These are phyloP conservation scores for Mortierella hygrophila DNA, from an alignment of 192 early-diverging fungal genomes.

Conservation along the genomic window DNA sequence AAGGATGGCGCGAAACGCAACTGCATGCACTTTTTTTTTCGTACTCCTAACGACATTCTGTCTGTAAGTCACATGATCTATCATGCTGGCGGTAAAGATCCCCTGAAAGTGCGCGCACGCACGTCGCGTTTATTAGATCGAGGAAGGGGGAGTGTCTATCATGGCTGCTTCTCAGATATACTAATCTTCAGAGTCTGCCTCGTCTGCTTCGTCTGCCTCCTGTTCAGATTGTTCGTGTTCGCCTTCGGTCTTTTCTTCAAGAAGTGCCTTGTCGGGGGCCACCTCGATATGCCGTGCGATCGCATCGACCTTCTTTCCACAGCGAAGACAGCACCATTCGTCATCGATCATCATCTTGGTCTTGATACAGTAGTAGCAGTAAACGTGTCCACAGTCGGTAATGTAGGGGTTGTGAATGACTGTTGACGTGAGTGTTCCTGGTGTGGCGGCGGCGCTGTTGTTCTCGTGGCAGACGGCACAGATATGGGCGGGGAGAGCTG, in stretches of 20 bases:
- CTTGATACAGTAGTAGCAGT: conserved; percentile 94
- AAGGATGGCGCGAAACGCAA: not conserved
- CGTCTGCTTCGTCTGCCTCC: conserved; percentile 13
- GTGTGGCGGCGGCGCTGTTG: conserved; percentile 37
- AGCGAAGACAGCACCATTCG: conserved; percentile 83
- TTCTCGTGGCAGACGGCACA: conserved; percentile 86
- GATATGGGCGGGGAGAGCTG: conserved; percentile 71
- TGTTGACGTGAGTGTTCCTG: conserved; percentile 55
- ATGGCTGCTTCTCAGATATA: not conserved
- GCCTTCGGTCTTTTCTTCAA: conserved; percentile 42
- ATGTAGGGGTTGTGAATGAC: conserved; percentile 76
- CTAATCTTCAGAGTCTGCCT: not conserved
- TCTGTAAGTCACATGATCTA: not conserved
- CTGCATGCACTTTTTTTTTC: conserved; percentile 7
- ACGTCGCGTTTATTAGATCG: not conserved
- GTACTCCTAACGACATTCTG: not conserved
- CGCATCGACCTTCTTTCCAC: conserved; percentile 72
- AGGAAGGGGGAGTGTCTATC: not conserved
- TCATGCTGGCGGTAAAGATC: not conserved
- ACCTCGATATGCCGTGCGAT: conserved; percentile 64
- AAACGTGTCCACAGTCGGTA: conserved; percentile 87
- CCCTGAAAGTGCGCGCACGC: not conserved
- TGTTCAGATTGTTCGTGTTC: conserved; percentile 11
- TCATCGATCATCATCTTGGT: conserved; percentile 80
- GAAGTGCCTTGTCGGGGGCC: conserved; percentile 59